Evolutionary conservation across 164 flowering plant genomes (phyloP), one percentile per base, ranked within the genome.

Genomic region (Umbilicus rupestris): DNA sequence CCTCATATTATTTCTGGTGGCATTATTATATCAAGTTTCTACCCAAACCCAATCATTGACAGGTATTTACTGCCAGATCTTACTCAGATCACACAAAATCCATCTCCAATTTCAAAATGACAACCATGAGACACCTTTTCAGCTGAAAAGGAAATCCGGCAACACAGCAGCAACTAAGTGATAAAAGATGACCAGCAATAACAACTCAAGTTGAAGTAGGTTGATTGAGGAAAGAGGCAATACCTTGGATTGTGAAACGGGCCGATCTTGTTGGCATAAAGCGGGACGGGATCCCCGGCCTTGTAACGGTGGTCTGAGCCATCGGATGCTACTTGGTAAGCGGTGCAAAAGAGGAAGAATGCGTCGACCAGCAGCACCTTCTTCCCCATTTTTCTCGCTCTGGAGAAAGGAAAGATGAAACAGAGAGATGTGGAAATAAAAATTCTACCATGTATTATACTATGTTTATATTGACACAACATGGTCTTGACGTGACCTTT

Each of bases 211-310:
- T 20, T 6, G 22, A 60, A 20, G 0, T 31, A 19, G 31, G 39
- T 60, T 3, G 15, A 6, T 59, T 2, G 20, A 49, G 8, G 20
- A 49, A 49, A 49, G 7, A 49, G 50, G 37, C 9, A 6, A 29
- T 62, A 62, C 65, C 65, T 62, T 28, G 65, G 65, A 35, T 62
- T 62, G 8, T 62, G 39, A 39, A 62, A 31, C 12, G 65, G 65
- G 9, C 65, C 65, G 44, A 62, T 35, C 44, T 62, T 62, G 65
- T 62, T 31, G 11, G 65, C 65, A n/a, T 62, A 62, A 9, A 62
- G 41, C 5, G 65, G 65, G 44, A 62, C 65, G 22, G 24, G 26
- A 35, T 62, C 65, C 37, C 65, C 65, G 44, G 44, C 7, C 19
- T 39, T 62, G 45, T 62, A 62, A 3, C 65, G 41, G 24, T 62